Base-by-base conservation (phyloP, 1,284 basidiomycete genomes). In the Boletus smithii region DNA sequence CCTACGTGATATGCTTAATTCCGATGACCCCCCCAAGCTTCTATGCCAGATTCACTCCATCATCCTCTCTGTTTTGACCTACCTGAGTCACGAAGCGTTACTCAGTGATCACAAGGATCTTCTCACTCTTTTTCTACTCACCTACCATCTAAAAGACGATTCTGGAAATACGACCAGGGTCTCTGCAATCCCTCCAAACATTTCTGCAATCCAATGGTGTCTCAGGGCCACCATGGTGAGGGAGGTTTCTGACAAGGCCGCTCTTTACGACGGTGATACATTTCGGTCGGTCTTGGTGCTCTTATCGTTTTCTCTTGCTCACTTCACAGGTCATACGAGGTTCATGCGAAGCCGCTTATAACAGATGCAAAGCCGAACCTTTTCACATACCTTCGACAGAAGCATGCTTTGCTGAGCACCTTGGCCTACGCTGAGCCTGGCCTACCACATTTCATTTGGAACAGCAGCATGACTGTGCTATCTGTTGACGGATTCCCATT, bases 401-500 rank as follows among this genome's bases (percentile, higher is more conserved):
- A 53, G n/a, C 41, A 43, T 22, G 24, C 31, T 0, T 26, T 26
- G 10, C 1, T 53, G 0, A 53, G 44, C 17, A 13, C 40, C 0
- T 4, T 53, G 2, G 22, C 51, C 1, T 53, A 53, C 8, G 1
- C 2, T 0, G 37, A 53, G 13, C 51, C 51, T 3, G 27, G 33
- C 0, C 44, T 53, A 1, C 50, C 50, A 1, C 50, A 48, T 2
- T 52, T 52, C 14, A 48, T 31, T 10, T 52, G 50, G 44, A 8
- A 53, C 0, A 0, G 23, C 0, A 5, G 0, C 0, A 39, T 53
- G 35, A 39, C 3, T 0, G 11, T 52, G 1, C 36, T 52, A 0
- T 52, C 50, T 0, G 18, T 52, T 0, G 38, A 52, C 4, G 50
- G 43, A 3, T 20, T 38, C 4, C 43, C 36, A 0, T 8, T 52